Conservation (phyloP, 768 basidiomycete genomes). For the Peribolospora baueri region DNA sequence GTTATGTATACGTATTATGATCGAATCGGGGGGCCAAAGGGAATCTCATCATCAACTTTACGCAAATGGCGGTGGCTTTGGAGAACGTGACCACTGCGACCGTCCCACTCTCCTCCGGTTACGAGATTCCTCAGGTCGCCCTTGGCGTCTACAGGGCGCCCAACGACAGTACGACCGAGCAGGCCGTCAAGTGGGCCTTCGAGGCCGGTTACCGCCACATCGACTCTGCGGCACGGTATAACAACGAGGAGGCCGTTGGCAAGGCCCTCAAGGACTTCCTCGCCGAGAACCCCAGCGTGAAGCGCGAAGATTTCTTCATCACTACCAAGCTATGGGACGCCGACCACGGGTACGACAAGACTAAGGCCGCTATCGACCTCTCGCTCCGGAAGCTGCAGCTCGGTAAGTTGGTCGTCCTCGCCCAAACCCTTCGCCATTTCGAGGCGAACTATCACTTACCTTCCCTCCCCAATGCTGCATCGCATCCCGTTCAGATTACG, state of each 20-base stretch:
- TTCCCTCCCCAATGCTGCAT: slow-evolving; percentile 20
- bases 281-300: slow-evolving; percentile 7
- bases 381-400: background rate
- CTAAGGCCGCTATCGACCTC: background rate
- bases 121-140: too few relatives aligned
- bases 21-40: too few relatives aligned
- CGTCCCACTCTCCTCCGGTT: too few relatives aligned
- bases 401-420: background rate
- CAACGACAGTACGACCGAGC: too few relatives aligned
- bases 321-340: slow-evolving; percentile 20
- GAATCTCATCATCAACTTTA: too few relatives aligned
- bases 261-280: slow-evolving; percentile 13
- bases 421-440: background rate
- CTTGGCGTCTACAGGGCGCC: too few relatives aligned
- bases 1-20: too few relatives aligned
- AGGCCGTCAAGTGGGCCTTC: slow-evolving; percentile 10
- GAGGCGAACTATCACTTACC: slow-evolving; percentile 6
- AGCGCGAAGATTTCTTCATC: slow-evolving; percentile 28
- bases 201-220: slow-evolving; percentile 15
- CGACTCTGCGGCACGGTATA: slow-evolving; percentile 18
- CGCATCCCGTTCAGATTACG: slow-evolving; percentile 14
- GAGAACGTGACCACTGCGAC: too few relatives aligned
- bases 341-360: background rate
- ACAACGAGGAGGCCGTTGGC: slow-evolving; percentile 17
- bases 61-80: too few relatives aligned